Base-by-base conservation (phyloP, 164 flowering plant genomes). In the Sedum album region DNA sequence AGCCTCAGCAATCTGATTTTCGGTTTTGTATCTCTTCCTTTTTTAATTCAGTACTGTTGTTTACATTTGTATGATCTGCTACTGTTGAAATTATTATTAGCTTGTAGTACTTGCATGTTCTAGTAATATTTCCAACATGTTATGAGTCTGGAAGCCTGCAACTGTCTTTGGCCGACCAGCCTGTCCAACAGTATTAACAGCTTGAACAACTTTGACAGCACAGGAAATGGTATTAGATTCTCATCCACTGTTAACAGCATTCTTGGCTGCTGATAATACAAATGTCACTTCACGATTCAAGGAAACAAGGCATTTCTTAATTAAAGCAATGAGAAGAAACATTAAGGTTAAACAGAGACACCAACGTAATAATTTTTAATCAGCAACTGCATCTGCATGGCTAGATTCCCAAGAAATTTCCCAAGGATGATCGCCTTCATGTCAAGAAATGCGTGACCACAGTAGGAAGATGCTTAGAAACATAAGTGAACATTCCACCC, bases 161-260 rank as follows among this genome's bases (percentile, higher is more conserved):
- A 94, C 91, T 57, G 95, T 94, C 83, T 91, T 91, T 3, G 96
- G 98, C 28, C 96, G 83, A 74, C 98, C 98, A 21, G 97, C 97
- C 80, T 90, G 97, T n/a, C 99, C 99, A 31, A 94, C 97, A 70
- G 91, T 93, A 79, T 94, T 97, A 57, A 94, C 99, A 2, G 99
- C 97, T 75, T 91, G 96, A 1, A 97, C 98, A 61, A 94, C 98
- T 44, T 95, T 85, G 21, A 89, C 99, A 96, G 89, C n/a, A 94
- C 96, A 0, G 96, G 84, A 5, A 94, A n/a, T n/a, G n/a, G n/a
- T n/a, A n/a, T n/a, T n/a, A n/a, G n/a, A n/a, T n/a, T n/a, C n/a
- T n/a, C n/a, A n/a, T n/a, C n/a, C n/a, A n/a, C n/a, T n/a, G n/a
- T n/a, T n/a, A n/a, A n/a, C n/a, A n/a, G n/a, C n/a, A 71, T 91